A percentile compares a stretch with the other conserved stretches of the same genome.
Evolutionary conservation across 371 early-diverging fungal genomes (phyloP).

Genomic region (Fennellomyces sp.): DNA sequence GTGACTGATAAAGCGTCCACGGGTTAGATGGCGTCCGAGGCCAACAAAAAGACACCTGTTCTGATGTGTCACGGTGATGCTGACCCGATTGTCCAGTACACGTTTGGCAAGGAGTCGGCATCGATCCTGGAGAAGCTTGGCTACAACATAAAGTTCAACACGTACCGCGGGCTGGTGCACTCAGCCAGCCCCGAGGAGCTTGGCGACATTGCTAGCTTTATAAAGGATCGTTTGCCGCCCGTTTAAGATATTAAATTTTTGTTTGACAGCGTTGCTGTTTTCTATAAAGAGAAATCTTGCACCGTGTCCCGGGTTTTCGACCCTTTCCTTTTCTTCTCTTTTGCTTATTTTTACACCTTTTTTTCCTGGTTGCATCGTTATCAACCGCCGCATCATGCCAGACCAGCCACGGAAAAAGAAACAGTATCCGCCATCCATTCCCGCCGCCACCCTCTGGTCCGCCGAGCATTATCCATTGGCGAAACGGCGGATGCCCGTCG

Average conservation of each 20-base stretch:
- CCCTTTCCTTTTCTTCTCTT: background rate
- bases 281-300: background rate
- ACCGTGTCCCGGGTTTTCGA: background rate
- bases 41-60: slow-evolving; percentile 81
- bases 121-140: slow-evolving; percentile 67
- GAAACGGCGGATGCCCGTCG: background rate
- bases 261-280: background rate
- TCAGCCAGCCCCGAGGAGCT: slow-evolving; percentile 77
- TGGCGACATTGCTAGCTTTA: slow-evolving; percentile 70
- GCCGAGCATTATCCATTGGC: background rate
- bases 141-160: slow-evolving; percentile 74
- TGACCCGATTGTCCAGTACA: slow-evolving; percentile 78
- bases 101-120: slow-evolving; percentile 72
- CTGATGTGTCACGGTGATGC: slow-evolving; percentile 88
- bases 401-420: background rate
- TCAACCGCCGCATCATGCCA: background rate
- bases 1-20: background rate
- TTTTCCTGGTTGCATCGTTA: background rate
- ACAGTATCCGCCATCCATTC: background rate
- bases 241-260: background rate
- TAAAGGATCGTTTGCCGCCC: slow-evolving; percentile 32
- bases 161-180: slow-evolving; percentile 84
- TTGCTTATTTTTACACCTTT: background rate
- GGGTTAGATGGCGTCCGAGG: slow-evolving; percentile 61
- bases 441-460: background rate